Base-by-base conservation (phyloP, 2,329 filamentous ascomycete species). In the Cercospora zeae-maydis region DNA sequence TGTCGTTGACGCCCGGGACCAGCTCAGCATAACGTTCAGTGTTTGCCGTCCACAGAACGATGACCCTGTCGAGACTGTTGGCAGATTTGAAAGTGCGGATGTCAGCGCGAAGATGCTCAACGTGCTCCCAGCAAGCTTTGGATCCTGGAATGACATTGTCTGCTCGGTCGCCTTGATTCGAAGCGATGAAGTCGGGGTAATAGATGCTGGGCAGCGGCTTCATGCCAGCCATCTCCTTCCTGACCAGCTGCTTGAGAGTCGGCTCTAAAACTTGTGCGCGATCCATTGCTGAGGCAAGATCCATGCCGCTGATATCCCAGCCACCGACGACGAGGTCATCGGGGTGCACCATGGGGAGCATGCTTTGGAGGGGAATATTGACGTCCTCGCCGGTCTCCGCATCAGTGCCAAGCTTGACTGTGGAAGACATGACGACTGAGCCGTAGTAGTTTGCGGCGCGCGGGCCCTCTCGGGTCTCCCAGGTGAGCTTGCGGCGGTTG, bases 151-250 rank as follows among this genome's bases (percentile, higher is more conserved):
- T 78, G 67, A 96, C 74, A 74, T 99, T 98, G 81, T 99, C 92
- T 69, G 93, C 95, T 74, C 95, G 90, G 75, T 93, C 92, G 78
- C 95, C 93, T 81, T 99, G 95, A 82, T 99, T 99, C 76, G 95
- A 91, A 69, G 95, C 95, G 75, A 99, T 99, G 83, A 99, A 99
- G 80, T 98, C 95, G 1, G 95, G 95, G 78, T 99, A 99, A 86
- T 99, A 99, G 80, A 98, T 90, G 78, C 90, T 93, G 24, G 92
- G 93, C 67, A 98, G 86, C 31, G 95, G 95, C 71, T 88, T 88
- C 87, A 98, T 90, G 71, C 83, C 82, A 65, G 87, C 82, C 92
- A 98, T 93, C 81, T 98, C 91, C 84, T 98, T 96, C 80, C 87
- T 88, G 72, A 99, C 90, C 73, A 90, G 85, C 61, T 83, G 81